These are phyloP conservation scores for Tieghemostelium lacteum DNA, from an alignment of 78 protist genomes.

Conservation along the genomic window DNA sequence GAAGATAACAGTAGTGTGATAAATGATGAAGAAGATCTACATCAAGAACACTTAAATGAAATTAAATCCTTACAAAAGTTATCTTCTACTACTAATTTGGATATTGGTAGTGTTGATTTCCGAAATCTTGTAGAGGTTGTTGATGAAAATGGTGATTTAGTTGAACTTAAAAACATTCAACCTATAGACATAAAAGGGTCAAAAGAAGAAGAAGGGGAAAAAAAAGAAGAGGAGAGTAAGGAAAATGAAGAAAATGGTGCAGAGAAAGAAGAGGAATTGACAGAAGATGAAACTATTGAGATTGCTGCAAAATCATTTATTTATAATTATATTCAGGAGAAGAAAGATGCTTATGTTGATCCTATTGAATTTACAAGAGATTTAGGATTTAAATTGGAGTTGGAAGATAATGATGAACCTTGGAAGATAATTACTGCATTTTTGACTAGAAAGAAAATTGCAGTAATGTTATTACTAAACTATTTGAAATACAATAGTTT, in stretches of 20 bases:
- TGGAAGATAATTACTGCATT: conserved; percentile 56
- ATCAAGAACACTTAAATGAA: background rate
- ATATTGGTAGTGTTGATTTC: background rate
- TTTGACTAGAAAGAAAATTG: conserved; percentile 60
- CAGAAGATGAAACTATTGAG: conserved; percentile 15
- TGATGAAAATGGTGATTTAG: background rate
- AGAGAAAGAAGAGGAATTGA: background rate
- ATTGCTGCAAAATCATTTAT: conserved; percentile 32
- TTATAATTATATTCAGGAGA: conserved; percentile 26
- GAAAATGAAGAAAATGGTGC: background rate
- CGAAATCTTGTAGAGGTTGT: background rate
- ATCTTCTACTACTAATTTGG: background rate
- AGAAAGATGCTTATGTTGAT: conserved; percentile 2
- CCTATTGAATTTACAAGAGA: conserved; percentile 64
- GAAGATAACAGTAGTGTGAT: background rate
- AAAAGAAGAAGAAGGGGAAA: background rate
- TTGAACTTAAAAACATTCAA: background rate
- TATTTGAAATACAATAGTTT: conserved; percentile 38
- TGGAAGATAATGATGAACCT: conserved; percentile 54
- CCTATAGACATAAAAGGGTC: background rate
- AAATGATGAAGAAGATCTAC: background rate
- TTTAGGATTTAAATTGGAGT: conserved; percentile 54
- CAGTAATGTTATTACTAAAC: conserved; percentile 57
- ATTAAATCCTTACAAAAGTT: background rate
- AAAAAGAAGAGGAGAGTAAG: background rate